Conservation (phyloP, 192 early-diverging fungal genomes). For the Chytriomyces sp. region DNA sequence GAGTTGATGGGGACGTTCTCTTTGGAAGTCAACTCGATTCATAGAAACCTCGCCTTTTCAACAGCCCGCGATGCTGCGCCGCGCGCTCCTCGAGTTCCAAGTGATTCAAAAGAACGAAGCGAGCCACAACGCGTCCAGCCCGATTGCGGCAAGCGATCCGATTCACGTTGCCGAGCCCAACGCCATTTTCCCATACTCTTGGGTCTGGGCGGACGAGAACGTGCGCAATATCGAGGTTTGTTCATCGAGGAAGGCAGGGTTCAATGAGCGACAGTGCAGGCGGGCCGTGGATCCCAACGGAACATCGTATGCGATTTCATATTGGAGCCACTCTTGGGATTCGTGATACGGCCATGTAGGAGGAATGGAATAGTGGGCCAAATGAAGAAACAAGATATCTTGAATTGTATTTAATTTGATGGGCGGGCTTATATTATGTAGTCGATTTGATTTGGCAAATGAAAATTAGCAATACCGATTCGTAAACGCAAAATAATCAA, state of each 20-base stretch:
- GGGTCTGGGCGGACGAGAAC: background rate
- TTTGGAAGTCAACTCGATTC: background rate
- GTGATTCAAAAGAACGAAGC: background rate
- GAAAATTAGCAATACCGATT: too few species aligned
- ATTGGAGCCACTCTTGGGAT: conserved; percentile 17
- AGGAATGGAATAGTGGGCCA: too few species aligned
- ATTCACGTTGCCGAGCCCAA: conserved; percentile 1
- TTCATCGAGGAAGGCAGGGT: background rate
- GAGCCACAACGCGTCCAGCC: background rate
- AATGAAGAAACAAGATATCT: too few species aligned
- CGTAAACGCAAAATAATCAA: too few species aligned
- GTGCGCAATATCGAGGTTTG: background rate
- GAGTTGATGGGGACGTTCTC: background rate
- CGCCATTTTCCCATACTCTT: conserved; percentile 17
- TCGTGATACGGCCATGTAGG: too few species aligned
- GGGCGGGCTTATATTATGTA: too few species aligned
- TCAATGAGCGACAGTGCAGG: background rate
- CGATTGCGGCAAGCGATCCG: background rate
- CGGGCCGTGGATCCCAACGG: conserved; percentile 1
- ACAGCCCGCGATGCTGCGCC: conserved; percentile 2
- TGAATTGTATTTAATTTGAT: too few species aligned
- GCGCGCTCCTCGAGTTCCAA: background rate
- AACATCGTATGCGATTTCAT: conserved; percentile 15
- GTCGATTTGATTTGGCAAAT: too few species aligned
- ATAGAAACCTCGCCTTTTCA: background rate